Evolutionary conservation across 441 rosid genomes (phyloP), one percentile per base, ranked within the genome.

Genomic region (Adansonia madagascariensis): DNA sequence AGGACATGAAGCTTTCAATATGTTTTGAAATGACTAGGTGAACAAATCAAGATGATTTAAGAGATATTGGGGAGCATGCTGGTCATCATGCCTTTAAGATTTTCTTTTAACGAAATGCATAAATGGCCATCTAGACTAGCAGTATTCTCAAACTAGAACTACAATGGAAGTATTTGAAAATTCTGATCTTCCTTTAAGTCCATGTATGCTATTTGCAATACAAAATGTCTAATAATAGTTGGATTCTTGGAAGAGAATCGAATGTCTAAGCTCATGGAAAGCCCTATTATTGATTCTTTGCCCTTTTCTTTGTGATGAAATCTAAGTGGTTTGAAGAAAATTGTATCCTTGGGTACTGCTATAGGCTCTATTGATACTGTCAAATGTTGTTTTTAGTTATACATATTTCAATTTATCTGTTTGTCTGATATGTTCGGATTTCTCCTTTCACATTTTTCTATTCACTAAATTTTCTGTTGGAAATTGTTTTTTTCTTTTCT

Each of bases 391-490:
- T 71, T 35, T 46, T 46, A 11, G 8, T 39, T 39, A 35, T 2
- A 52, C 75, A 53, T 53, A 17, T 53, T 71, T 18, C 15, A 35
- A 55, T 35, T 11, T 27, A 35, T 75, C 55, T 15, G 12, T 44
- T 61, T 49, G 27, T 46, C 41, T 75, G 57, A 50, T 46, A 44
- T 62, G 49, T 20, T 75, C 47, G 31, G 35, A 53, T 75, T 46
- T 75, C 17, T 75, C 46, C 49, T 47, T 46, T 47, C 18, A 50
- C 14, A 18, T 0, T 4, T 35, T 71, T 56, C 2, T 39, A 17
- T 52, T 27, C 39, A 55, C 64, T 72, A 47, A 47, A 69, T 69
- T 69, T 27, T 67, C 5, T 55, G 18, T 55, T 71, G 6, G 17
- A 53, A 35, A 35, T 35, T 35, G 41, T 35, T 35, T 35, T 35